phyloP scores from a whole-genome alignment of 2,329 filamentous ascomycete species.

The Aspergillus vadensis region DNA sequence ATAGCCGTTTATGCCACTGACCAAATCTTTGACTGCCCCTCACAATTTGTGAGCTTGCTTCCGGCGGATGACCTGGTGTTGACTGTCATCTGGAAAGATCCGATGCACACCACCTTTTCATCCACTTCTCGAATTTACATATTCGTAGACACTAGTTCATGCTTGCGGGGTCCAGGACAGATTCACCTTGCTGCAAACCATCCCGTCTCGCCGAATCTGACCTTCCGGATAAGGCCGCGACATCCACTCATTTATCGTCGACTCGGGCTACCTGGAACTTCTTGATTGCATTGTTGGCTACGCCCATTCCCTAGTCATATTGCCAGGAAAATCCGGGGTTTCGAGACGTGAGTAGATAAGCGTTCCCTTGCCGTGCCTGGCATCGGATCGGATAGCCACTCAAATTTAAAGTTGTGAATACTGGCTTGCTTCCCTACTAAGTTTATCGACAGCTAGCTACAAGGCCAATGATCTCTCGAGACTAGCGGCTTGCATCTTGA shows the following conservation, averaged over 20 bases:
- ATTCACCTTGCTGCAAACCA: background rate
- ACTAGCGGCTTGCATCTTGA: background rate
- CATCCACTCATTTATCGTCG: background rate
- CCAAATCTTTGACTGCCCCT: background rate
- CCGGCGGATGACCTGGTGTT: background rate
- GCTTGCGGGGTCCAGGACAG: background rate
- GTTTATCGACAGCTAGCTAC: background rate
- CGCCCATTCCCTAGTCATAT: background rate
- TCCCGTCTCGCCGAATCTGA: background rate
- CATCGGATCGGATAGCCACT: constrained; percentile 9
- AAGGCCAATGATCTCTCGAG: background rate
- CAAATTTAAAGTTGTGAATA: background rate
- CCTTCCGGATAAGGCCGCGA: background rate
- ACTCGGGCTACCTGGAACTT: background rate
- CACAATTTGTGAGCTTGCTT: background rate
- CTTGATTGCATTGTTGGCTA: background rate
- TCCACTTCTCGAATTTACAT: background rate
- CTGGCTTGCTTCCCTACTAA: background rate
- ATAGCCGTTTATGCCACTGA: background rate
- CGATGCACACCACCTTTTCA: background rate
- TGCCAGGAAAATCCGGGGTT: background rate
- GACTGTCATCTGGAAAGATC: background rate
- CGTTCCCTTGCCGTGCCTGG: constrained; percentile 10
- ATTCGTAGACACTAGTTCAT: background rate
- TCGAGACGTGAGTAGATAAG: constrained; percentile 5